These are phyloP conservation scores for Neofusicoccum cordaticola DNA, from an alignment of 2,329 filamentous ascomycete species.

Conservation along the genomic window DNA sequence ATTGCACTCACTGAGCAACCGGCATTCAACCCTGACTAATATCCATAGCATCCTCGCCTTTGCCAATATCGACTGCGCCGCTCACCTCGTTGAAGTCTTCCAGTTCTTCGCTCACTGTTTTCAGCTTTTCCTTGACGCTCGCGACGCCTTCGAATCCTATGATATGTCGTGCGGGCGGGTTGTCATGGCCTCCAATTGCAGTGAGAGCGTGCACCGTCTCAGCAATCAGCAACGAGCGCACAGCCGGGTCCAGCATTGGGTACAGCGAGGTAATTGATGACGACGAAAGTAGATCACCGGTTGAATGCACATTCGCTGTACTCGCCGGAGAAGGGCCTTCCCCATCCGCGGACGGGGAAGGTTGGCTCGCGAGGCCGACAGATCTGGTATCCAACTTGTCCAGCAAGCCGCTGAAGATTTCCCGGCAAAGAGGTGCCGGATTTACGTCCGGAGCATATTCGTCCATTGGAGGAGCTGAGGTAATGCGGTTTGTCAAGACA, in stretches of 20 bases:
- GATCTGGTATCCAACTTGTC: conserved; percentile 61
- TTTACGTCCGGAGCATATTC: conserved; percentile 68
- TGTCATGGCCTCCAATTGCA: conserved; percentile 92
- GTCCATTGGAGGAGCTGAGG: conserved; percentile 73
- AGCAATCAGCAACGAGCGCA: conserved; percentile 71
- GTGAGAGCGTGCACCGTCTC: conserved; percentile 91
- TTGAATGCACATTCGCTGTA: conserved; percentile 26
- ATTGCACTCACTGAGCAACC: not conserved
- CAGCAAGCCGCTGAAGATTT: conserved; percentile 76
- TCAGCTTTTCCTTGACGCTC: conserved; percentile 92
- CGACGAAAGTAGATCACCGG: conserved; percentile 46
- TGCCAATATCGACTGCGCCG: conserved; percentile 71
- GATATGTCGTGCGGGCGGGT: conserved; percentile 90
- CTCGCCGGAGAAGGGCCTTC: conserved; percentile 22
- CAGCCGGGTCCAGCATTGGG: conserved; percentile 63
- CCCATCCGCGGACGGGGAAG: not conserved
- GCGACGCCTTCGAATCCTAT: conserved; percentile 85
- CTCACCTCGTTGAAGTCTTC: conserved; percentile 95
- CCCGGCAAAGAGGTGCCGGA: conserved; percentile 75
- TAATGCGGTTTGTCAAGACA: conserved; percentile 81
- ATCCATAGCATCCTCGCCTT: conserved; percentile 19
- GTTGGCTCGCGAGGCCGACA: conserved; percentile 24
- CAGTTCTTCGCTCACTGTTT: conserved; percentile 91
- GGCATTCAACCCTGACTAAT: conserved; percentile 3
- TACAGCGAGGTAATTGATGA: conserved; percentile 65